A percentile compares a stretch with the other conserved stretches of the same genome.
Conservation (phyloP, 2,329 filamentous ascomycete genomes). For the Apiospora sp. region DNA sequence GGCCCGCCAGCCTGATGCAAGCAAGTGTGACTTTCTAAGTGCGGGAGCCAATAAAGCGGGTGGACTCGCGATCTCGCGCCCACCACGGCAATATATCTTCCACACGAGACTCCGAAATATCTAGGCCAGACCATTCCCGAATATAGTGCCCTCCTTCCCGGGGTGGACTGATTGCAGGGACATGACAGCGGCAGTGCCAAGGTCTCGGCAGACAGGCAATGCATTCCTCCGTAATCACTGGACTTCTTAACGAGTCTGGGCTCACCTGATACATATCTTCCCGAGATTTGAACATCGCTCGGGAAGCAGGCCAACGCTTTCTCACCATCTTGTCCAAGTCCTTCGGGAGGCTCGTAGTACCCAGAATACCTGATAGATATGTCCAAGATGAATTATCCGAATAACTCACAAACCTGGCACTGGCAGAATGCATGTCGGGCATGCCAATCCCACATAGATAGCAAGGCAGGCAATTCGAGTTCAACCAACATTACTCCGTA, state of each 20-base stretch:
- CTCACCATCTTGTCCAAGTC: background rate
- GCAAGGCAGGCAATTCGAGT: too few relatives aligned
- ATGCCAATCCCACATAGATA: too few relatives aligned
- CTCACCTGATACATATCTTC: slow-evolving; percentile 5
- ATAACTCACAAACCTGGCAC: too few relatives aligned
- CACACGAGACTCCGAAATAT: background rate
- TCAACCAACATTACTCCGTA: too few relatives aligned
- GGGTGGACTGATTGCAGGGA: background rate
- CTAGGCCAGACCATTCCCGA: background rate
- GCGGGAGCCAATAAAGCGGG: background rate
- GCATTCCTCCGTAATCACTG: slow-evolving; percentile 9
- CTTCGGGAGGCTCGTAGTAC: too few relatives aligned
- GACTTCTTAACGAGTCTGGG: background rate
- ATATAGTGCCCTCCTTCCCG: background rate
- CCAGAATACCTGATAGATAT: too few relatives aligned
- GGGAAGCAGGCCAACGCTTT: too few relatives aligned
- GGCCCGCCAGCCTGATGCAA: slow-evolving; percentile 7
- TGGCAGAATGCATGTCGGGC: too few relatives aligned
- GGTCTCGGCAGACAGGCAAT: slow-evolving; percentile 19
- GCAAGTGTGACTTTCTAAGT: background rate
- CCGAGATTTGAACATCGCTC: background rate
- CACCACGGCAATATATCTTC: slow-evolving; percentile 7
- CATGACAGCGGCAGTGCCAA: slow-evolving; percentile 19
- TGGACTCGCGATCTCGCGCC: background rate
- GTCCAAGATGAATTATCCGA: too few relatives aligned